Evolutionary conservation across 108 stramenopile species (phyloP), one percentile per base, ranked within the genome.

Genomic region (Nitzschia putrida): DNA sequence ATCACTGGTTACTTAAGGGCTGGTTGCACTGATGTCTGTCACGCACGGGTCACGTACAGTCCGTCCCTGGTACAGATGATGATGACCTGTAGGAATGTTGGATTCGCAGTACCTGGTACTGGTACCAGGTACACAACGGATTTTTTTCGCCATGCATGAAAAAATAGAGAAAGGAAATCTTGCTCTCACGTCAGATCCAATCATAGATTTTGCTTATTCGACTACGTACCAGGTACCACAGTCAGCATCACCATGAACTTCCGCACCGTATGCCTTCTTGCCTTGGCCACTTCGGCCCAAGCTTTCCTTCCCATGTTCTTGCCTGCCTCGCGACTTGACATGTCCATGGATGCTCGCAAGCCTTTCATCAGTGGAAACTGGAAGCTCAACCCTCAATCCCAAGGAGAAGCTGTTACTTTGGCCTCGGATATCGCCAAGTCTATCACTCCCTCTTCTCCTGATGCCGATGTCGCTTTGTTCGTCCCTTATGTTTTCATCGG

Each of bases 341-440:
- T 38, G 43, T 16, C 44, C 8, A 50, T 70, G 59, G 75, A 76
- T 9, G 71, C 75, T 26, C 73, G 86, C 38, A 87, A 79, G 42
- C 92, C 97, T 13, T 90, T 98, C 79, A 96, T 97, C 74, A 82
- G 88, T 37, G 97, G 97, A 63, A 98, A 98, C 86, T 98, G 97
- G 97, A 98, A 98, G 81, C 77, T 95, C 70, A 96, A 93, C 42
- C 95, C 95, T 37, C 69, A 76, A 43, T 83, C 89, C 39, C 84
- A 86, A 54, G 57, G 44, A 39, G 87, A 89, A 76, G 88, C 88
- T 20, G 49, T 87, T 43, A 39, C 69, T 0, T 81, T 95, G 44
- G 93, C 84, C 5, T 56, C 49, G 7, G 85, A 81, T 24, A 88
- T 95, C 69, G 88, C 87, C 13, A 80, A 76, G 14, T 69, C 88